Evolutionary conservation across 495 filamentous ascomycete genomes (phyloP), one percentile per base, ranked within the genome.

Genomic region (Penicillium canariense): DNA sequence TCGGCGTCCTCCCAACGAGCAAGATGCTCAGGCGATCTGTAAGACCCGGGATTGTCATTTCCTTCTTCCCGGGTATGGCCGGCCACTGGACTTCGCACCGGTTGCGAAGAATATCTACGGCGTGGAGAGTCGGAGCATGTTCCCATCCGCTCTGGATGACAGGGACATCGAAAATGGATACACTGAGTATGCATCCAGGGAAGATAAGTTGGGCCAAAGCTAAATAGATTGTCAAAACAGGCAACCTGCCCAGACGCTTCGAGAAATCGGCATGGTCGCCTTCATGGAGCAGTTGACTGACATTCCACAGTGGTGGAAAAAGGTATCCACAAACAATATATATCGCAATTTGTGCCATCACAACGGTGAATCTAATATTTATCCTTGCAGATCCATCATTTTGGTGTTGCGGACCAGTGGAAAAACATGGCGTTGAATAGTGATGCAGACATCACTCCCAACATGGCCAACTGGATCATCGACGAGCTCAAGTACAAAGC

Each of bases 381-480:
- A 10, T 11, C 7, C 23, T 2, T 30, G 11, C 22, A 73, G 69
- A 50, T 73, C 22, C 76, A 77, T 34, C 73, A 84, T 48, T 67
- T 78, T 0, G 52, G 50, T 11, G 60, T 68, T 36, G 58, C 68
- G 5, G 58, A 64, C 0, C 63, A 71, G 35, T 79, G 77, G 77
- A 71, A 65, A 38, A 51, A 68, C 9, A 71, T 69, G 52, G 68
- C 68, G 6, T 27, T 68, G 40, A 53, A 56, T 9, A 55, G 59
- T 18, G 66, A 47, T 3, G 26, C 11, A 25, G 74, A 73, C 48
- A 66, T 84, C 22, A 72, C 76, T 0, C 49, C 63, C 1, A 68
- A 71, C 17, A 81, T 83, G 78, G 70, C 79, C 39, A 65, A 81
- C 10, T 77, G 75, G 65, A 77, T 81, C 55, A 72, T 84, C 49